Percentiles rank a stretch among this genome's conserved stretches.
Evolutionary conservation across 352 stramenopile species (phyloP).

Genomic region (Phytophthora crassamura): DNA sequence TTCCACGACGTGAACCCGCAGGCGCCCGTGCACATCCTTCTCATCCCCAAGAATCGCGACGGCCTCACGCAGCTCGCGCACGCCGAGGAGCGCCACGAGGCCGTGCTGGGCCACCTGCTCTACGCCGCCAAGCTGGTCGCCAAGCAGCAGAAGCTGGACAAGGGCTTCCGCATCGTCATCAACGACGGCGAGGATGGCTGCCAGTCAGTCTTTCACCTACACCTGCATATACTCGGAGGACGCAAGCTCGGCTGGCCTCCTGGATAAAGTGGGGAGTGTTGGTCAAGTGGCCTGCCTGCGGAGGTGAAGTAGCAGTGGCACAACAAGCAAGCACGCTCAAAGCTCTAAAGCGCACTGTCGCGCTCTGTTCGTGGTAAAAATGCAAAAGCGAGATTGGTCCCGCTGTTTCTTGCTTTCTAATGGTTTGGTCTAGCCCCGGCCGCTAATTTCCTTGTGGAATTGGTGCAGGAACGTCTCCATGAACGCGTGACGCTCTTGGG

Average conservation of each 20-base stretch:
- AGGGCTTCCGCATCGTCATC: conserved; percentile 96
- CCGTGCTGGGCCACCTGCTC: conserved; percentile 94
- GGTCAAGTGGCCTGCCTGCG: neutral
- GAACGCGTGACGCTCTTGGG: conserved; percentile 84
- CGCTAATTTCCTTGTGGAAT: conserved; percentile 83
- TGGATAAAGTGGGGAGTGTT: conserved; percentile 53
- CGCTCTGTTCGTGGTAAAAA: conserved; percentile 5
- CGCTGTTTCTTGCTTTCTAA: neutral
- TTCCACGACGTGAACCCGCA: conserved; percentile 98
- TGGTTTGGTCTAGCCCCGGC: conserved; percentile 32
- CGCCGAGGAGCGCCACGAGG: conserved; percentile 93
- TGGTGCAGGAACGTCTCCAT: conserved; percentile 88
- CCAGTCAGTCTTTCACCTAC: conserved; percentile 91
- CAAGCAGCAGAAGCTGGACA: conserved; percentile 91
- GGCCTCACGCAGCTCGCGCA: conserved; percentile 93
- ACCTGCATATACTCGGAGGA: conserved; percentile 96
- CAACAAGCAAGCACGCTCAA: neutral
- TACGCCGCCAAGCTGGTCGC: conserved; percentile 94
- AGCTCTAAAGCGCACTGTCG: neutral
- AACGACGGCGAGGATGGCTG: conserved; percentile 97
- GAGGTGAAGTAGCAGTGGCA: neutral
- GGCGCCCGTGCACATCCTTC: conserved; percentile 95
- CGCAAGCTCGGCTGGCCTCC: conserved; percentile 94
- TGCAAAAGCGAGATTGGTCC: conserved; percentile 4
- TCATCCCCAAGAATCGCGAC: conserved; percentile 97